Evolutionary conservation across 257 asterid species (phyloP).

Genomic region (Oldenlandia corymbosa): DNA sequence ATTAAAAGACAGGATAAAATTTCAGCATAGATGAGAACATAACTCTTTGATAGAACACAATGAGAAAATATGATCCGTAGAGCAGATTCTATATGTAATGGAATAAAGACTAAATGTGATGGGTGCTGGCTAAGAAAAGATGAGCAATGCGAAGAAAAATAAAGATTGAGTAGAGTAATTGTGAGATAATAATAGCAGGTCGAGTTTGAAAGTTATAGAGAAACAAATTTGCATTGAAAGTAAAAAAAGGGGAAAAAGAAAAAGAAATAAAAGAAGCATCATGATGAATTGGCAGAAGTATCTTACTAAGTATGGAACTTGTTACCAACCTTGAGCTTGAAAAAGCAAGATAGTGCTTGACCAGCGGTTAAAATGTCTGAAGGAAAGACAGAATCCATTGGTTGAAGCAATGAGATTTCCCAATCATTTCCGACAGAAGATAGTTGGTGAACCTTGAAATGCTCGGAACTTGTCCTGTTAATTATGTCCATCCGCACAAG

Average conservation of each 20-base stretch:
- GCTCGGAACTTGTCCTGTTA: constrained; percentile 74
- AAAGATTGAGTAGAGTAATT: not conserved
- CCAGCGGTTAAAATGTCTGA: constrained; percentile 65
- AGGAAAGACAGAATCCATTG: constrained; percentile 47
- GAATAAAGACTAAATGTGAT: too few species aligned
- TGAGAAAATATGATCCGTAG: too few species aligned
- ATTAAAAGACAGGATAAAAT: too few species aligned
- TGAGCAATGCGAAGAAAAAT: not conserved
- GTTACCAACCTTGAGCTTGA: constrained; percentile 80
- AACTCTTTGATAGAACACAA: too few species aligned
- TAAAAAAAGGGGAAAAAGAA: not conserved
- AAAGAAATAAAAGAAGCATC: not conserved
- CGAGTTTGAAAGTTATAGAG: too few species aligned
- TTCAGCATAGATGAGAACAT: too few species aligned
- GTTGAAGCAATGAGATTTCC: constrained; percentile 75
- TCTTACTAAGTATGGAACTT: constrained; percentile 7
- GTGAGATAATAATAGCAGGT: not conserved
- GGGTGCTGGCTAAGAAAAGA: not conserved
- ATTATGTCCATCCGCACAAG: constrained; percentile 82
- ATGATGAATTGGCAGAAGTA: too few species aligned
- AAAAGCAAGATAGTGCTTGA: constrained; percentile 79
- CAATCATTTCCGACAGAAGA: constrained; percentile 82
- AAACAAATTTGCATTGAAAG: not conserved
- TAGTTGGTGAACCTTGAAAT: constrained; percentile 77
- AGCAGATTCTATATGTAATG: too few species aligned